Percentiles rank a stretch among this genome's conserved stretches.
phyloP scores from a whole-genome alignment of 2,329 filamentous ascomycete genomes.

The Fusarium luffae region DNA sequence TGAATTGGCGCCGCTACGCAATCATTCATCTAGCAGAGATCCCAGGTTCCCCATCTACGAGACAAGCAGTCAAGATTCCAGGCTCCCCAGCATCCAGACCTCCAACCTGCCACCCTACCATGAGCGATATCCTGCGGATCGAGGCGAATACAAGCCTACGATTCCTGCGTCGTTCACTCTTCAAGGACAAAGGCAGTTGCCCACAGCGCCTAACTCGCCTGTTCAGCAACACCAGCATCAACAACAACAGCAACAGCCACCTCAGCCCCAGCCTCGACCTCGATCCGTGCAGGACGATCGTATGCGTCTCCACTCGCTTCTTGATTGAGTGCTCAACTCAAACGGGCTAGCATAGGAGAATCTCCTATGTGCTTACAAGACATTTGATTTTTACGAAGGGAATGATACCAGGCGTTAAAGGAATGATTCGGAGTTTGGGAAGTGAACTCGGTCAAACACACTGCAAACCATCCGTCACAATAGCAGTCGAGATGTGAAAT shows the following conservation, averaged over 20 bases:
- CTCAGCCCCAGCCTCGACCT: conserved; percentile 17
- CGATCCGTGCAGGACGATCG: conserved; percentile 37
- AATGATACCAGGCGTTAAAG: conserved; percentile 37
- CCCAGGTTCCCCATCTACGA: conserved; percentile 39
- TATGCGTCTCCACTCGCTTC: conserved; percentile 43
- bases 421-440: conserved; percentile 4
- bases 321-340: conserved; percentile 17
- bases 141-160: conserved; percentile 10
- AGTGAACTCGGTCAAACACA: neutral
- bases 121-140: conserved; percentile 1
- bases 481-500: neutral
- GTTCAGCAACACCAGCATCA: conserved; percentile 28
- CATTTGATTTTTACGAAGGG: conserved; percentile 7
- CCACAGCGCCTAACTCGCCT: conserved; percentile 47
- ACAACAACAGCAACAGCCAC: neutral
- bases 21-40: neutral
- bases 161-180: neutral
- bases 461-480: neutral
- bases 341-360: neutral
- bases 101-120: conserved; percentile 21
- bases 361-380: neutral
- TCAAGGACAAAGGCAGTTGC: conserved; percentile 40
- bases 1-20: conserved; percentile 55
- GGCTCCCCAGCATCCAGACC: conserved; percentile 47
- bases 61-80: neutral